phyloP scores from a whole-genome alignment of 2,329 filamentous ascomycete species.

The Aspergillus ochraceus region DNA sequence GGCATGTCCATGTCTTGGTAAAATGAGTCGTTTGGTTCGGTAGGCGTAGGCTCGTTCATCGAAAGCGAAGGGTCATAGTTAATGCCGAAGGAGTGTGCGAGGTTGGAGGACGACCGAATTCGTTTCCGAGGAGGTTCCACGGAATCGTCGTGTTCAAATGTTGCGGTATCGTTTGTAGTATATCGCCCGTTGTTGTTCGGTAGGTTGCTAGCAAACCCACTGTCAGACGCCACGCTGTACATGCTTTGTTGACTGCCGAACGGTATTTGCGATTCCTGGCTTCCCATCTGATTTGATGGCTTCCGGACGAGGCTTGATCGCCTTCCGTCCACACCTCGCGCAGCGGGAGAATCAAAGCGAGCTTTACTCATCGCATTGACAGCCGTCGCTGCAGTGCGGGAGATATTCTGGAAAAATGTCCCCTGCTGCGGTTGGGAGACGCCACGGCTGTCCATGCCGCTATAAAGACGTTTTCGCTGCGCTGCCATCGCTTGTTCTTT shows the following conservation, averaged over 20 bases:
- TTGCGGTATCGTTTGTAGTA: constrained; percentile 43
- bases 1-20: constrained; percentile 43
- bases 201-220: constrained; percentile 67
- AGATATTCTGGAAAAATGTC: constrained; percentile 97
- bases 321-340: constrained; percentile 63
- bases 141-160: constrained; percentile 53
- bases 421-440: constrained; percentile 66
- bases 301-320: constrained; percentile 70
- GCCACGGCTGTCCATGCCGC: constrained; percentile 66
- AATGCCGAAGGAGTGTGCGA: constrained; percentile 37
- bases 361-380: constrained; percentile 97
- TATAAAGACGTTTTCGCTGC: constrained; percentile 89
- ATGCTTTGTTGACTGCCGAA: constrained; percentile 79
- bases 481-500: constrained; percentile 99
- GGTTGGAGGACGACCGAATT: constrained; percentile 58
- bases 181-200: constrained; percentile 49
- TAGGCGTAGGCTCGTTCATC: constrained; percentile 44
- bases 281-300: constrained; percentile 62
- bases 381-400: constrained; percentile 85
- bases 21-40: constrained; percentile 49
- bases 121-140: constrained; percentile 82
- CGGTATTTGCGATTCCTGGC: constrained; percentile 65
- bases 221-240: constrained; percentile 70
- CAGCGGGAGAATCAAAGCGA: constrained; percentile 82
- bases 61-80: constrained; percentile 35